Percentiles rank a stretch among this genome's conserved stretches.
These are phyloP conservation scores for Monosiga brevicollis DNA, from an alignment of 78 protist species.

Conservation along the genomic window DNA sequence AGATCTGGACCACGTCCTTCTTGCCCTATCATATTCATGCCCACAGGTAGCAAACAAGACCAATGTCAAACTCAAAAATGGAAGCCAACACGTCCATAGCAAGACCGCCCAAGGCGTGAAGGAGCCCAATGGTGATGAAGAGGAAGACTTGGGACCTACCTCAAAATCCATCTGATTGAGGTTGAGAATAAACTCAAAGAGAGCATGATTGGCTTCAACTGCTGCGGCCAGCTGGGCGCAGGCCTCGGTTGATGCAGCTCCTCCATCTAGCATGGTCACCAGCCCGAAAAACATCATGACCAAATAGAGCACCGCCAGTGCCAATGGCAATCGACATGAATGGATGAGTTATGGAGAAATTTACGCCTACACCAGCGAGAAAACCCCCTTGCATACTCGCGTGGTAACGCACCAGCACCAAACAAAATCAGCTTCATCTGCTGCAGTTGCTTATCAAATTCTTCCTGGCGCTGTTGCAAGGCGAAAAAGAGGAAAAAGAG, in stretches of 20 bases:
- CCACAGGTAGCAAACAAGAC: not conserved
- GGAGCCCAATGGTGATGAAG: not conserved
- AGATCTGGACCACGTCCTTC: constrained; percentile 70
- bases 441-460: not conserved
- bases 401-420: not conserved
- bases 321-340: not conserved
- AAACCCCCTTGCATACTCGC: not conserved
- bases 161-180: constrained; percentile 59
- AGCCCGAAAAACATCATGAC: no score
- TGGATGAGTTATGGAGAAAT: not conserved
- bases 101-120: not conserved
- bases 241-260: constrained; percentile 27
- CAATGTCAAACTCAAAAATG: not conserved
- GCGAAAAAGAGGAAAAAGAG: not conserved
- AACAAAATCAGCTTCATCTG: not conserved
- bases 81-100: not conserved
- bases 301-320: not conserved
- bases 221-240: constrained; percentile 34
- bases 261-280: not conserved
- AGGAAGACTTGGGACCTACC: not conserved
- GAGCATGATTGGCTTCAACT: constrained; percentile 28
- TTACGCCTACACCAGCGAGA: not conserved
- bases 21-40: constrained; percentile 26
- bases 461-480: not conserved
- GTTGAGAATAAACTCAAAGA: constrained; percentile 37